Base-by-base conservation (phyloP, 805 yeast species). In the Candida wancherniae region DNA sequence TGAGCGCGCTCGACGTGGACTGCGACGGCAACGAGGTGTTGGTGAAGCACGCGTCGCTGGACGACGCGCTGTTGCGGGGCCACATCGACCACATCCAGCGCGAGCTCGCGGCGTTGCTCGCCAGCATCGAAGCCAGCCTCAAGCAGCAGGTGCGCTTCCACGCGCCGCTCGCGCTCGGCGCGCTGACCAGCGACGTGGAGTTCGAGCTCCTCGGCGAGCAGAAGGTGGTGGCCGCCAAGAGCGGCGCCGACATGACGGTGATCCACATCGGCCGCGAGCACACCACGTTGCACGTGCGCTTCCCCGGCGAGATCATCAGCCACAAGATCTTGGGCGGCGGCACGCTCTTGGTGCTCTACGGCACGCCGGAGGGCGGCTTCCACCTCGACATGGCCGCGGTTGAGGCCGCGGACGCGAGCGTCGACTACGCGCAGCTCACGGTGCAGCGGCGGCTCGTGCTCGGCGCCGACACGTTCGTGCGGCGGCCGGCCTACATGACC, bases 61-160 rank as follows among this genome's bases (percentile, higher is more conserved):
- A 15, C 2, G 20, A 15, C 2, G 9, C n/a, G 5, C 19, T 32
- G 3, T 19, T 40, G 6, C 22, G 29, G 4, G 10, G 12, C 3
- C 24, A 26, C 12, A 25, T 37, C 3, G 19, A 15, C 4, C 17
- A 23, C 5, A 22, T 40, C 4, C 36, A 29, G 13, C 15, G 17
- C 7, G 26, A 18, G 15, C 31, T 44, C 20, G 29, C 23, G 10
- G 17, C 29, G 3, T 36, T 47, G 14, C 48, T 61, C 1, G 44
- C 51, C 16, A 56, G 53, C 15, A 48, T 63, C 5, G 53, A 57
- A n/a, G 44, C 48, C 8, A 60, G 49, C 36, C 42, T 66, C 15
- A 34, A 39, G 1, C 29, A 39, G 6, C 37, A 37, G 6, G 34
- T 53, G 9, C 28, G 34, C 8, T 48, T 48, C 31, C 15, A 28